These are phyloP conservation scores for Colletotrichum cordylinicola DNA, from an alignment of 2,329 filamentous ascomycete genomes.

Conservation along the genomic window DNA sequence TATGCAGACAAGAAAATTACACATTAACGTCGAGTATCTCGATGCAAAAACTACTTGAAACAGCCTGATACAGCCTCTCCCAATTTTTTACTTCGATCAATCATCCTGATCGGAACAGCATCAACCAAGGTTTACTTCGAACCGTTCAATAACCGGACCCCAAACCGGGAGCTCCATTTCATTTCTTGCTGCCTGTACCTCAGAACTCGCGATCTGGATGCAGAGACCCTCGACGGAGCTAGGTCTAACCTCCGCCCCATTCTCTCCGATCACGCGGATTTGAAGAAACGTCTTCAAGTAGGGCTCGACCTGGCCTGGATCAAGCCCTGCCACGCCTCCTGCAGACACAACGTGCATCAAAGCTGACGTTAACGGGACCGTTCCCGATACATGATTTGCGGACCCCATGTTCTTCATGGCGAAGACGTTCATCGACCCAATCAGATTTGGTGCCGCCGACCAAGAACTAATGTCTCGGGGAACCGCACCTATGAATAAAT, in stretches of 20 bases:
- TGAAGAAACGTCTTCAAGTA: slow-evolving; percentile 47
- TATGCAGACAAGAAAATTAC: not conserved
- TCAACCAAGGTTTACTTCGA: not conserved
- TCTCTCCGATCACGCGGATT: slow-evolving; percentile 32
- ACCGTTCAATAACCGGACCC: slow-evolving; percentile 31
- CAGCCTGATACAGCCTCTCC: not conserved
- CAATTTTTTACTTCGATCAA: not conserved
- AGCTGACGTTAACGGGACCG: slow-evolving; percentile 56
- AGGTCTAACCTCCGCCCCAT: slow-evolving; percentile 32
- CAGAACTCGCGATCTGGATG: slow-evolving; percentile 42
- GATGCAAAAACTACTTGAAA: not conserved
- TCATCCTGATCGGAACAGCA: not conserved
- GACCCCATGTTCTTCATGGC: slow-evolving; percentile 42
- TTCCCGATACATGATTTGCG: slow-evolving; percentile 47
- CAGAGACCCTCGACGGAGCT: slow-evolving; percentile 36
- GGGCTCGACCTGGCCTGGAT: slow-evolving; percentile 39
- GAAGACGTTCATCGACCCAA: slow-evolving; percentile 67
- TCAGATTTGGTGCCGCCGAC: slow-evolving; percentile 58
- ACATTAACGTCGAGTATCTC: not conserved
- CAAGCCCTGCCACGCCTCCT: slow-evolving; percentile 42
- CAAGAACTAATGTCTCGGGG: slow-evolving; percentile 52
- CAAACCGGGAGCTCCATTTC: slow-evolving; percentile 42
- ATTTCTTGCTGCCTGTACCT: slow-evolving; percentile 37
- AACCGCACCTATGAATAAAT: slow-evolving; percentile 70
- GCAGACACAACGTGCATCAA: slow-evolving; percentile 47